A percentile compares a stretch with the other conserved stretches of the same genome.
These are phyloP conservation scores for Suaeda aralocaspica DNA, from an alignment of 148 eudicot species.

Conservation along the genomic window DNA sequence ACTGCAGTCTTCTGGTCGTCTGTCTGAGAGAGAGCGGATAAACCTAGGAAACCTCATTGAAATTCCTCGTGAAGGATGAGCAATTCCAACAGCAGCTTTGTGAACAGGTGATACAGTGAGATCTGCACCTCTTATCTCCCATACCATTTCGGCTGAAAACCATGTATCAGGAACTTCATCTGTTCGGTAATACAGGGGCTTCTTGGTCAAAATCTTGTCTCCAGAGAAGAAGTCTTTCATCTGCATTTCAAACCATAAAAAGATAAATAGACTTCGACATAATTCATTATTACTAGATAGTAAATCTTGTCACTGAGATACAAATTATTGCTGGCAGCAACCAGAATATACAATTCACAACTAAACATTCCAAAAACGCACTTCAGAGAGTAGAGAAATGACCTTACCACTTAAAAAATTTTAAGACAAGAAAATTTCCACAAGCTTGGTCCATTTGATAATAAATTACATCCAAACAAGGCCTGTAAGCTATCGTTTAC, in stretches of 20 bases:
- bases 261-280: not conserved
- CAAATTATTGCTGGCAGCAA: no score
- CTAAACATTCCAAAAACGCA: not conserved
- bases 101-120: slow-evolving; percentile 90
- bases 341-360: no score
- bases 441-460: no score
- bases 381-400: not conserved
- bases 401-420: not conserved
- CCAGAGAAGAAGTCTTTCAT: slow-evolving; percentile 81
- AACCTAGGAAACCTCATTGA: slow-evolving; percentile 92
- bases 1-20: slow-evolving; percentile 85
- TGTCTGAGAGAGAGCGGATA: slow-evolving; percentile 47
- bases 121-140: slow-evolving; percentile 95
- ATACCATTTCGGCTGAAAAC: slow-evolving; percentile 81
- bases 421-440: not conserved
- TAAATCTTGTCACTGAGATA: not conserved
- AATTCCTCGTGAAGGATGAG: slow-evolving; percentile 83
- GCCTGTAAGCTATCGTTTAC: not conserved
- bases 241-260: slow-evolving; percentile 32
- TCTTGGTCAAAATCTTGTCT: slow-evolving; percentile 61
- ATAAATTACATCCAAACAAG: no score
- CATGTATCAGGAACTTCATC: slow-evolving; percentile 79
- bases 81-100: slow-evolving; percentile 83
- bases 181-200: slow-evolving; percentile 78
- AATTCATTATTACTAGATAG: not conserved